Evolutionary conservation across 371 early-diverging fungal genomes (phyloP), one percentile per base, ranked within the genome.

Genomic region (Mucor irregularis): DNA sequence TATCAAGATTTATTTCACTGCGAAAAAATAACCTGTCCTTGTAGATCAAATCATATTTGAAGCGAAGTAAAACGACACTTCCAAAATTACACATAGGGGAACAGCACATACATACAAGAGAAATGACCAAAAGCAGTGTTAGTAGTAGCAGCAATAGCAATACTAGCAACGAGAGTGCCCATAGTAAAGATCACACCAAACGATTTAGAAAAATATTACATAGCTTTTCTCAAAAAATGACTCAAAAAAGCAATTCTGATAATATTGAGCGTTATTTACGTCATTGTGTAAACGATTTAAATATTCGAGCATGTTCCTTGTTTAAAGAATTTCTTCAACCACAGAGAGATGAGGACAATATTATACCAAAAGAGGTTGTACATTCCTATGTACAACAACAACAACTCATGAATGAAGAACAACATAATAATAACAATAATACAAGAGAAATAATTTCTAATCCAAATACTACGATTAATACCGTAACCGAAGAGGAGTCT

Each of bases 261-360:
- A 75, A 74, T 53, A 56, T 79, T 22, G 80, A 79, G 45, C 30
- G 43, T 5, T 79, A 76, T 49, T 56, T 79, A 39, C 49, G 68
- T 30, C 61, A 58, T 35, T 79, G 80, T 54, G 64, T 70, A 13
- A 52, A 55, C 42, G 69, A 79, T 61, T 54, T 60, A 5, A 35
- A 44, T 38, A 63, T 76, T 11, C 58, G 68, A 26, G 49, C 53
- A 30, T 79, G 72, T 4, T 70, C 76, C 22, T 51, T 79, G 1
- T 68, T 79, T 30, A 68, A 74, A 43, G 80, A 79, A 24, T 79
- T 79, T 47, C 47, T 79, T 35, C 61, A 67, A 26, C 64, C 68
- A 24, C 80, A 79, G 49, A 59, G 80, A 17, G 74, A 76, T 2
- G 76, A 79, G 43, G 80, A 79, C 24, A 52, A 57, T 45, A 40